phyloP scores from a whole-genome alignment of 2,329 filamentous ascomycete genomes.

The Fusarium compactum region DNA sequence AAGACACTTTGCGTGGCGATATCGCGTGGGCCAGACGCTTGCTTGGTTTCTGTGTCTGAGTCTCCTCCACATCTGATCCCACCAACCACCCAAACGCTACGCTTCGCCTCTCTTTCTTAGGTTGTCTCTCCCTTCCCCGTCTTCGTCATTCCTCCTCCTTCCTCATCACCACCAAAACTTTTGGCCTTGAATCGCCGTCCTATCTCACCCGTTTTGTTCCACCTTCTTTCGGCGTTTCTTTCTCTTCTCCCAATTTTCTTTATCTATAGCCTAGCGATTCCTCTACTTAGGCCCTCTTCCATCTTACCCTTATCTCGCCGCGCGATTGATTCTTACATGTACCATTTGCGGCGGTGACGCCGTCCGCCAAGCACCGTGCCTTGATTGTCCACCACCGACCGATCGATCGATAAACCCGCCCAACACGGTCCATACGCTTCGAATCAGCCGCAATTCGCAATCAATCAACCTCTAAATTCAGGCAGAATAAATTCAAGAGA shows the following conservation, averaged over 20 bases:
- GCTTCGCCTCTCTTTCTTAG: slow-evolving; percentile 19
- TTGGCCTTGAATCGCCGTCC: slow-evolving; percentile 19
- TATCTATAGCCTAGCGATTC: slow-evolving; percentile 11
- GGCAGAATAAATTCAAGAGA: not conserved
- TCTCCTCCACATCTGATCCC: slow-evolving; percentile 38
- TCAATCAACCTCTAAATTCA: not conserved
- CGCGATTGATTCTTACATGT: slow-evolving; percentile 47
- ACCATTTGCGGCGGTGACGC: slow-evolving; percentile 48
- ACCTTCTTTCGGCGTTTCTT: slow-evolving; percentile 27
- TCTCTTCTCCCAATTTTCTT: slow-evolving; percentile 9
- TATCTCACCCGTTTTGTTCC: slow-evolving; percentile 12
- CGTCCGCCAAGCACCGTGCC: slow-evolving; percentile 43
- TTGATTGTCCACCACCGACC: slow-evolving; percentile 37
- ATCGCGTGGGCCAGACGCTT: slow-evolving; percentile 36
- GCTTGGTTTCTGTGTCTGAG: slow-evolving; percentile 20
- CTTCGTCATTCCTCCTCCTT: slow-evolving; percentile 32
- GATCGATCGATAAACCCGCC: slow-evolving; percentile 35
- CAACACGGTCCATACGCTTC: slow-evolving; percentile 31
- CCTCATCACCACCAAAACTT: slow-evolving; percentile 17
- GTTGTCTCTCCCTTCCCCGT: slow-evolving; percentile 29
- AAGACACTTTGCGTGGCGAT: slow-evolving; percentile 33
- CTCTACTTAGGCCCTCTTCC: not conserved
- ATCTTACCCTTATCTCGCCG: slow-evolving; percentile 25
- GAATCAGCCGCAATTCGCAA: slow-evolving; percentile 30
- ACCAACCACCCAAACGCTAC: slow-evolving; percentile 31